These are phyloP conservation scores for Cordyceps cicadae DNA, from an alignment of 2,329 filamentous ascomycete species.

Conservation along the genomic window DNA sequence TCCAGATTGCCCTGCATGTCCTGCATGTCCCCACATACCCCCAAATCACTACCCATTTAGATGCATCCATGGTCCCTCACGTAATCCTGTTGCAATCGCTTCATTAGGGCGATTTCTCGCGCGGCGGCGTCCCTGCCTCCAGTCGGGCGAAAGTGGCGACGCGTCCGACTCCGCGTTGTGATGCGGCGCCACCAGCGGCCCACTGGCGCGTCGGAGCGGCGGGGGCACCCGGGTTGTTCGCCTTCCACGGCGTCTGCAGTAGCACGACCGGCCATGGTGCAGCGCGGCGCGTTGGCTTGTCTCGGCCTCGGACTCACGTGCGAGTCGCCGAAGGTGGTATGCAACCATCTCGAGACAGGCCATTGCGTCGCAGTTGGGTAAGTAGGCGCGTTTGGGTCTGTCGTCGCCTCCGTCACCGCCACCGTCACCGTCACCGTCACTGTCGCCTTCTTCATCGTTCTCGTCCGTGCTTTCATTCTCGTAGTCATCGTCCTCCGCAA, in stretches of 20 bases:
- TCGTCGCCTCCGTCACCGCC: neutral
- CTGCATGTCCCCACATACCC: no score
- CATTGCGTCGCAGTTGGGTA: neutral
- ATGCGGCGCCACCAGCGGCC: no score
- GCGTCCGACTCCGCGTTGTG: no score
- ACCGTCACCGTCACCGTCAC: neutral
- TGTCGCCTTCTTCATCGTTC: neutral
- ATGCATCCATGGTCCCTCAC: neutral
- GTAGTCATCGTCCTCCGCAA: neutral
- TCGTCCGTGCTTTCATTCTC: neutral
- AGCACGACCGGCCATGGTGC: no score
- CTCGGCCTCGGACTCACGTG: neutral
- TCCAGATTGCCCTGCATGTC: no score
- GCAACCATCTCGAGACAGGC: neutral
- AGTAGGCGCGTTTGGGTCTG: neutral
- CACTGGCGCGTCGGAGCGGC: no score
- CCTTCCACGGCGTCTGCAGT: no score
- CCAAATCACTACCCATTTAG: no score
- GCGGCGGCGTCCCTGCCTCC: no score
- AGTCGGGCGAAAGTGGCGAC: no score
- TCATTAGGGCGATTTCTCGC: neutral
- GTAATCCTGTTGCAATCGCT: neutral
- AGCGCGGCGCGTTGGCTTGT: neutral
- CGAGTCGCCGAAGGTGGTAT: neutral
- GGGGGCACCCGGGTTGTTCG: no score